Percentiles rank a stretch among this genome's conserved stretches.
phyloP scores from a whole-genome alignment of 768 basidiomycete genomes.

The Leucogyrophana mollusca region DNA sequence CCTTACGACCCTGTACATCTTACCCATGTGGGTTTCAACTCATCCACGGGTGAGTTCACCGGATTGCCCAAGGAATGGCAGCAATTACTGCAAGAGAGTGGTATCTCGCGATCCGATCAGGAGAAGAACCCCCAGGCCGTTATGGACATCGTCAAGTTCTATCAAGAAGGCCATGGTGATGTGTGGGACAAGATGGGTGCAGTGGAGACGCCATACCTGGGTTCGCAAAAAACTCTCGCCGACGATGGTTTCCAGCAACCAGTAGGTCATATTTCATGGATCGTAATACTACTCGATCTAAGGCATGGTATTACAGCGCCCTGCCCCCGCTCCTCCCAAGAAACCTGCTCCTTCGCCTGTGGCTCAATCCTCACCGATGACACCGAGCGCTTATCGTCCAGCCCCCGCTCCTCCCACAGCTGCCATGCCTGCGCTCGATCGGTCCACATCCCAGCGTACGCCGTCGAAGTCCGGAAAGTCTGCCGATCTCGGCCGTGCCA shows the following conservation, averaged over 20 bases:
- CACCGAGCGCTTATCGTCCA: conserved; percentile 57
- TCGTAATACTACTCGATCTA: conserved; percentile 16
- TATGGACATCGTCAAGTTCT: conserved; percentile 99
- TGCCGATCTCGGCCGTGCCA: conserved; percentile 55
- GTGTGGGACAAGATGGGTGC: conserved; percentile 86
- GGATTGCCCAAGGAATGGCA: conserved; percentile 99
- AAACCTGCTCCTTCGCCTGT: conserved; percentile 29
- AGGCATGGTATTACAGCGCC: conserved; percentile 25
- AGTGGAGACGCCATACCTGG: conserved; percentile 34
- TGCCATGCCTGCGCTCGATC: conserved; percentile 72
- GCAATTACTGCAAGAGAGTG: conserved; percentile 91
- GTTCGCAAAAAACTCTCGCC: conserved; percentile 25
- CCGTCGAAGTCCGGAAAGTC: conserved; percentile 51
- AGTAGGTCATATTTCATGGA: conserved; percentile 36
- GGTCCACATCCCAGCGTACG: conserved; percentile 82
- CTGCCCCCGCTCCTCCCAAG: conserved; percentile 41
- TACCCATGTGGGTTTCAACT: conserved; percentile 99
- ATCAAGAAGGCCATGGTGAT: conserved; percentile 82
- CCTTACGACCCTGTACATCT: conserved; percentile 99
- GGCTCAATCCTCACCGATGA: conserved; percentile 42
- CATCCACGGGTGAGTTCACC: conserved; percentile 96
- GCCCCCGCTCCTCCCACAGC: conserved; percentile 71
- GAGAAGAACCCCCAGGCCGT: conserved; percentile 98
- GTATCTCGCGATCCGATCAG: conserved; percentile 92
- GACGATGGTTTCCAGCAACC: conserved; percentile 57